These are phyloP conservation scores for Russula olivacea DNA, from an alignment of 768 basidiomycete species.

Conservation along the genomic window DNA sequence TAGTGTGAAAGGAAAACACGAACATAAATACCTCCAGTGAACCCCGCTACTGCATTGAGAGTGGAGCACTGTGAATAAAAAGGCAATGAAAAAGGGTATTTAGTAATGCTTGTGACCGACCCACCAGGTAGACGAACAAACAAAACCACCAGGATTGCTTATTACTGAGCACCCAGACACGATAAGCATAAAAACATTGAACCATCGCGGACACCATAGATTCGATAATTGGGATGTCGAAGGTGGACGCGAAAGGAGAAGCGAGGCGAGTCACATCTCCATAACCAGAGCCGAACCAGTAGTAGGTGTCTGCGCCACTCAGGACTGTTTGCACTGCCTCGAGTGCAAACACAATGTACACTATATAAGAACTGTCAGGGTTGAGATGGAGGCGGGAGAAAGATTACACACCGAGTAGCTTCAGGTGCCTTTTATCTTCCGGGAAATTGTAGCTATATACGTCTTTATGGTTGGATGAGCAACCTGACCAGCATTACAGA, in stretches of 20 bases:
- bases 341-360: conserved; percentile 15
- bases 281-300: conserved; percentile 30
- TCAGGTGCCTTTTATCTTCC: neutral
- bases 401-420: neutral
- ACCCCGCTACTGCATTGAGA: neutral
- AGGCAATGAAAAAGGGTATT: too few species aligned
- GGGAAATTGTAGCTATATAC: conserved; percentile 15
- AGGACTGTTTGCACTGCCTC: conserved; percentile 29
- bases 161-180: conserved; percentile 4
- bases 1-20: neutral
- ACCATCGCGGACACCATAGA: conserved; percentile 5
- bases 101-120: neutral
- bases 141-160: neutral
- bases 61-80: neutral
- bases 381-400: neutral
- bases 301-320: conserved; percentile 28
- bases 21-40: conserved; percentile 6
- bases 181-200: conserved; percentile 5
- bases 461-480: neutral
- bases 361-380: conserved; percentile 16
- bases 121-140: conserved; percentile 2
- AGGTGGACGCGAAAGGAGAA: conserved; percentile 23
- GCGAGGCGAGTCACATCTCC: conserved; percentile 28
- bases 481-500: neutral
- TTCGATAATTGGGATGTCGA: conserved; percentile 11